Base-by-base conservation (phyloP, 2,329 filamentous ascomycete genomes). In the Periconia sp. region DNA sequence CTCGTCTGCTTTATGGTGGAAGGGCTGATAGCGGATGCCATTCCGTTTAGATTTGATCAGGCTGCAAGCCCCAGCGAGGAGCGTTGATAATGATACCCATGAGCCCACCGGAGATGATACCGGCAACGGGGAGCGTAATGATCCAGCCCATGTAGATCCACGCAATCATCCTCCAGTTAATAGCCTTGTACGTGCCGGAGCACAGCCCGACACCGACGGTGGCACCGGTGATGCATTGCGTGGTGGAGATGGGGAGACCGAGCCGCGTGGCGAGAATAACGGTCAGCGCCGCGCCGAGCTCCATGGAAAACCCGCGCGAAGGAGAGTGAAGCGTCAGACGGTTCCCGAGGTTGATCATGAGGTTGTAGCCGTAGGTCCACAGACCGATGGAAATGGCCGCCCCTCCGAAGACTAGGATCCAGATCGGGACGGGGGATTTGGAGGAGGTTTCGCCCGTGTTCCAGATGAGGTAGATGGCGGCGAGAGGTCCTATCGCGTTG, bases 401-500 rank as follows among this genome's bases (percentile, higher is more conserved):
- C 65, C 81, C 81, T 41, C 81, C 80, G 41, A 68, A 69, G 18
- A 61, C 67, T 37, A 88, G 79, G 62, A 86, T 80, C 85, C 85
- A 88, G 42, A 81, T 61, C 1, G 85, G 85, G 0, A 86, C 84
- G 1, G 78, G 70, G 0, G 81, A 71, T 65, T 83, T 81, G 2
- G 59, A 61, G 1, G 75, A 71, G 2, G 84, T 66, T 0, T 69
- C 66, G 2, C 79, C 81, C 0, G 76, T 79, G 27, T 75, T 65
- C 85, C 85, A 89, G 63, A 86, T 81, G 58, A 82, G 75, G 73
- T 79, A 89, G 66, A 88, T 84, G 50, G 83, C 81, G 0, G 86
- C 83, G 62, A 83, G 86, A 2, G 85, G 85, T 7, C 64, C 66
- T 18, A 68, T 62, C 14, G 60, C 84, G 64, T 83, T 88, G 59